Evolutionary conservation across 805 yeast genomes (phyloP).

Genomic region (Kregervanrija delftensis): DNA sequence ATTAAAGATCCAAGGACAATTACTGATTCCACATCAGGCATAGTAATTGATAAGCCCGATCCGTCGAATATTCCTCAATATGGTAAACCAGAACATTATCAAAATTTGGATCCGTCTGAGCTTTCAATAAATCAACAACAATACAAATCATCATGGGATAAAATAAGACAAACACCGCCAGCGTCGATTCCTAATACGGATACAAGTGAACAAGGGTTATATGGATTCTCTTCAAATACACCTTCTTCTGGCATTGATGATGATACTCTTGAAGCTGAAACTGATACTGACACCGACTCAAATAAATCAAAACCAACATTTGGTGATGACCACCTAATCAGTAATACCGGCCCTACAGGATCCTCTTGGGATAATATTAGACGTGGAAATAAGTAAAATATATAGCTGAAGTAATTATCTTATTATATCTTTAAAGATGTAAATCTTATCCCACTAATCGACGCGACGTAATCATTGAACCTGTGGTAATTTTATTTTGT

Average conservation of each 20-base stretch:
- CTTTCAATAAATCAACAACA: neutral
- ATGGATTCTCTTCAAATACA: neutral
- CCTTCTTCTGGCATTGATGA: neutral
- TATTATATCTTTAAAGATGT: neutral
- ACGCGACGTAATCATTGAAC: too few relatives aligned
- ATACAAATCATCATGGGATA: constrained; percentile 15
- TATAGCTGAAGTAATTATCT: neutral
- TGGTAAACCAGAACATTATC: constrained; percentile 6
- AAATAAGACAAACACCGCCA: constrained; percentile 9
- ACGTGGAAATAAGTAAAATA: constrained; percentile 4
- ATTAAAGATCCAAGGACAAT: constrained; percentile 48
- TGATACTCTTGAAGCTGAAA: neutral
- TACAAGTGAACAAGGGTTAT: neutral
- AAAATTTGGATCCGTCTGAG: neutral
- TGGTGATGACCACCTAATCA: constrained; percentile 5
- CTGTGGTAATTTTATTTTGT: too few relatives aligned
- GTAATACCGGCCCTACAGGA: constrained; percentile 1
- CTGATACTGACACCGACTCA: neutral
- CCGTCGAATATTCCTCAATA: constrained; percentile 4
- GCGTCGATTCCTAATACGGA: neutral
- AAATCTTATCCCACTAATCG: too few relatives aligned
- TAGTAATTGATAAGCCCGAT: neutral
- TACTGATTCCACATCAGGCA: constrained; percentile 1
- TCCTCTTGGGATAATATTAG: constrained; percentile 23
- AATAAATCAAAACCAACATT: neutral